Evolutionary conservation across 306 rosid species (phyloP).

Genomic region (Benincasa hispida): DNA sequence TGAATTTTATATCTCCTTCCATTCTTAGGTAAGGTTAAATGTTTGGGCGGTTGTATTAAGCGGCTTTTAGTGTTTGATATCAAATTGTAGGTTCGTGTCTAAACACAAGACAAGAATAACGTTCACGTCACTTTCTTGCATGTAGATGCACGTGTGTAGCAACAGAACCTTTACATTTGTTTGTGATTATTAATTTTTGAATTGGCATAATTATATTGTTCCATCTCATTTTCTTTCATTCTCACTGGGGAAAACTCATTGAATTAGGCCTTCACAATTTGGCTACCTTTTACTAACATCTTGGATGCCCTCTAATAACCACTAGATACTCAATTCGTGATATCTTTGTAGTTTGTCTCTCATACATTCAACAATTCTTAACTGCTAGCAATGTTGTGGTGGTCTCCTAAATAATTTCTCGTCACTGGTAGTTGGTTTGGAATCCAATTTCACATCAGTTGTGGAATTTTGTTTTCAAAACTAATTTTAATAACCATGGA

Average conservation of each 20-base stretch:
- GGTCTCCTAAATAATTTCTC: too few relatives aligned
- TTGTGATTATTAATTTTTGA: neutral
- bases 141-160: neutral
- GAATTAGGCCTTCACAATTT: too few relatives aligned
- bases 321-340: too few relatives aligned
- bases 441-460: too few relatives aligned
- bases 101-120: neutral
- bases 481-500: too few relatives aligned
- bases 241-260: neutral
- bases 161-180: neutral
- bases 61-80: neutral
- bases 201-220: neutral
- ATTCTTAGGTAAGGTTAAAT: neutral
- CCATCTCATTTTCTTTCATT: neutral
- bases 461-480: too few relatives aligned
- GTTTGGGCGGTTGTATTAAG: neutral
- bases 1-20: neutral
- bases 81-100: neutral
- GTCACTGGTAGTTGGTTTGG: too few relatives aligned
- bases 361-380: too few relatives aligned
- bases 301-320: too few relatives aligned
- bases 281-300: too few relatives aligned
- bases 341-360: too few relatives aligned
- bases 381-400: too few relatives aligned
- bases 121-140: neutral